These are phyloP conservation scores for Allium sativum DNA, from an alignment of 106 monocot genomes.

Conservation along the genomic window DNA sequence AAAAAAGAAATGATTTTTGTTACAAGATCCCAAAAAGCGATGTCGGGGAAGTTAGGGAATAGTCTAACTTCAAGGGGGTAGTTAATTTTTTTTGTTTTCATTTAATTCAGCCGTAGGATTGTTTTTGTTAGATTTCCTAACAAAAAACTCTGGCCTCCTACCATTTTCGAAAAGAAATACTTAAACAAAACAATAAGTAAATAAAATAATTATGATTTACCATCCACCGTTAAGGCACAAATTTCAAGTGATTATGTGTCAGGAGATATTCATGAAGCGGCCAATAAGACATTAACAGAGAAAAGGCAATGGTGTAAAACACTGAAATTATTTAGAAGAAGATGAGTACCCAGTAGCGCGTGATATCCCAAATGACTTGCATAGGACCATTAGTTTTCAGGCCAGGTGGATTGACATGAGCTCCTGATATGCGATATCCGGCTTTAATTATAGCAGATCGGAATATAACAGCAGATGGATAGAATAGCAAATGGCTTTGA, in stretches of 20 bases:
- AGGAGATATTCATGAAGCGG: not conserved
- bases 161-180: not conserved
- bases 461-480: slow-evolving; percentile 74
- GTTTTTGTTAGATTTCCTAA: too few relatives aligned
- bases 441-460: slow-evolving; percentile 88
- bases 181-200: not conserved
- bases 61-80: too few relatives aligned
- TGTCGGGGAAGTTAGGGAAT: too few relatives aligned
- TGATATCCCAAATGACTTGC: slow-evolving; percentile 93
- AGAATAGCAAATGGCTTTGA: too few relatives aligned
- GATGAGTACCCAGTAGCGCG: slow-evolving; percentile 85
- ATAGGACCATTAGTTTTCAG: slow-evolving; percentile 87
- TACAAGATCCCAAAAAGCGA: too few relatives aligned
- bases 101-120: too few relatives aligned
- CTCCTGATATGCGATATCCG: slow-evolving; percentile 86
- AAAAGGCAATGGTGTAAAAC: not conserved
- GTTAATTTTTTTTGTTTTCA: too few relatives aligned
- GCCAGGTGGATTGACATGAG: slow-evolving; percentile 79
- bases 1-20: too few relatives aligned
- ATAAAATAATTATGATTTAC: not conserved
- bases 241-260: too few relatives aligned
- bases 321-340: not conserved
- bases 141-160: too few relatives aligned
- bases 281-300: not conserved
- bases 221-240: too few relatives aligned